phyloP scores from a whole-genome alignment of 139 green algal genomes.

The Spirogloea muscicola region DNA sequence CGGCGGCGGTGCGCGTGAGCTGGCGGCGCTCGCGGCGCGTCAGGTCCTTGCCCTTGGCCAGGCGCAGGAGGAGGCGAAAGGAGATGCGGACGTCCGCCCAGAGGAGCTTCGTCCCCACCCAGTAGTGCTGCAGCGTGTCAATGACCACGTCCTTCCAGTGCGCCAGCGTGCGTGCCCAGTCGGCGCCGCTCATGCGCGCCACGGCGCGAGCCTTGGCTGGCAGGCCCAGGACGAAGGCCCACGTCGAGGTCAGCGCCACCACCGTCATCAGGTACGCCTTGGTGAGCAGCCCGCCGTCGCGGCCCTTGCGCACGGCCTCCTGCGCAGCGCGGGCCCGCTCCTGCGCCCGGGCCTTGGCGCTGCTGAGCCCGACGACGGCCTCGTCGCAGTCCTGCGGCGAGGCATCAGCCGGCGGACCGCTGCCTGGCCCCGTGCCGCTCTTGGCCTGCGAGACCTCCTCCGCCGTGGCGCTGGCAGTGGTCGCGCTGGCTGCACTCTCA shows the following conservation, averaged over 20 bases:
- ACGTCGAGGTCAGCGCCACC: constrained; percentile 8
- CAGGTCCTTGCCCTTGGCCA: constrained; percentile 39
- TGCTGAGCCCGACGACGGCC: constrained; percentile 27
- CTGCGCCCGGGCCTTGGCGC: constrained; percentile 22
- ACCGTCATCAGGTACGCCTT: constrained; percentile 18
- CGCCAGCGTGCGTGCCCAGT: constrained; percentile 25
- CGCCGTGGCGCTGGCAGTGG: too few relatives aligned
- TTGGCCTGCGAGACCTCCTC: too few relatives aligned
- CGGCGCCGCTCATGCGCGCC: constrained; percentile 17
- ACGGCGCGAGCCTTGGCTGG: constrained; percentile 3
- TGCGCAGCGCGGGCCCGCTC: constrained; percentile 15
- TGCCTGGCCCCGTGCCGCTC: too few relatives aligned
- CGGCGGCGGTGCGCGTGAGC: constrained; percentile 90
- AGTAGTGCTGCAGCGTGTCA: constrained; percentile 37
- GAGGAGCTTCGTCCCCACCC: constrained; percentile 46
- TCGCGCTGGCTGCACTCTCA: too few relatives aligned
- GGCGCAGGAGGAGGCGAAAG: constrained; percentile 36
- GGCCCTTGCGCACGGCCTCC: constrained; percentile 25
- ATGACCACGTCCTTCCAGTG: constrained; percentile 17
- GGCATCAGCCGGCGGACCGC: too few relatives aligned
- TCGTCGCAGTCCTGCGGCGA: constrained; percentile 41
- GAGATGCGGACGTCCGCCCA: constrained; percentile 43
- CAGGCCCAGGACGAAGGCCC: constrained; percentile 24
- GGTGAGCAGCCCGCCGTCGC: constrained; percentile 18
- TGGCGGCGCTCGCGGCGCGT: constrained; percentile 81